Percentiles rank a stretch among this genome's conserved stretches.
phyloP scores from a whole-genome alignment of 768 basidiomycete genomes.

The Agrocybe pediades region DNA sequence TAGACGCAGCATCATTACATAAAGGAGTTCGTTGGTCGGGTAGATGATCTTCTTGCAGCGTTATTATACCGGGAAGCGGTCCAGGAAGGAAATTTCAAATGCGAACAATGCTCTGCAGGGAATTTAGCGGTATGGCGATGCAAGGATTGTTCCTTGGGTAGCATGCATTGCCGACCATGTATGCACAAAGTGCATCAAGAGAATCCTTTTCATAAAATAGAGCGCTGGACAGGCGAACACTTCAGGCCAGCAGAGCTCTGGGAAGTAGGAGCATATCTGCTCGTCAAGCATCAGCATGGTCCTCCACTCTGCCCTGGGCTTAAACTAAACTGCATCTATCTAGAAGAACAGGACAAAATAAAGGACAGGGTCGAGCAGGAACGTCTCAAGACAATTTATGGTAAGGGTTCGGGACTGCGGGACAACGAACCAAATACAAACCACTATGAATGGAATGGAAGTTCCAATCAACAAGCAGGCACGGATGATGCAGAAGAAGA shows the following conservation, averaged over 20 bases:
- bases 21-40: not conserved
- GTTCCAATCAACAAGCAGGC: no score
- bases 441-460: no score
- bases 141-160: not conserved
- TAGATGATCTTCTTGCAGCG: not conserved
- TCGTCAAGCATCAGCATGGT: not conserved
- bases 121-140: constrained; percentile 10
- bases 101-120: not conserved
- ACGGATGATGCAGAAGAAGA: not conserved
- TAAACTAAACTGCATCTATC: not conserved
- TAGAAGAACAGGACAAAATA: not conserved
- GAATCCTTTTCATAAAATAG: constrained; percentile 10
- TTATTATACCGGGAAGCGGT: not conserved
- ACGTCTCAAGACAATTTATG: not conserved
- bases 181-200: not conserved
- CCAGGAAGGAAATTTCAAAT: not conserved
- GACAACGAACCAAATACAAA: no score
- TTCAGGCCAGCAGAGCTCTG: constrained; percentile 2
- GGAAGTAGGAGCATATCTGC: constrained; percentile 5
- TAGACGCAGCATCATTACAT: constrained; percentile 3
- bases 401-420: not conserved
- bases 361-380: not conserved
- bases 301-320: not conserved
- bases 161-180: not conserved
- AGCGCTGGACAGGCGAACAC: constrained; percentile 7